Evolutionary conservation across 306 rosid genomes (phyloP).

Genomic region (Erythrophleum fordii): DNA sequence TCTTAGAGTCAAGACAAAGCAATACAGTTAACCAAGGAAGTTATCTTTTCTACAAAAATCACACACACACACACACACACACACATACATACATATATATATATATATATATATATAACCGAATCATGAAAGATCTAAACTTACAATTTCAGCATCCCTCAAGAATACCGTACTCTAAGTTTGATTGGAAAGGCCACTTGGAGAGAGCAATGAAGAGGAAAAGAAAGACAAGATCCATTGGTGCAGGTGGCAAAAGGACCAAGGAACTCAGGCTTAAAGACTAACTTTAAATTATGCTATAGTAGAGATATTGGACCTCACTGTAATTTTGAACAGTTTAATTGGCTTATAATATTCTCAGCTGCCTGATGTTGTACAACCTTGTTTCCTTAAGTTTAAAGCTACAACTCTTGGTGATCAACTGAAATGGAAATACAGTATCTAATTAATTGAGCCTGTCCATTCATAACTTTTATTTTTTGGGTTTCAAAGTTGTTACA

Average conservation of each 20-base stretch:
- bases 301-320: neutral
- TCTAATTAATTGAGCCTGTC: neutral
- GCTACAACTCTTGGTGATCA: neutral
- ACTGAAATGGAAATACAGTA: neutral
- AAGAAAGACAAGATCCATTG: conserved; percentile 3
- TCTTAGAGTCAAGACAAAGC: conserved; percentile 21
- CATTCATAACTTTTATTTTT: neutral
- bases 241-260: conserved; percentile 27
- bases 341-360: neutral
- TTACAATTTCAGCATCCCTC: neutral
- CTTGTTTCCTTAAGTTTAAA: neutral
- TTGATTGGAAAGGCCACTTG: neutral
- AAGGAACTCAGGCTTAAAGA: conserved; percentile 1
- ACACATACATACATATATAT: too few relatives aligned
- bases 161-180: neutral
- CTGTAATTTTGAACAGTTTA: neutral
- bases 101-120: too few relatives aligned
- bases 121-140: neutral
- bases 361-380: neutral
- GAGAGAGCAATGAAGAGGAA: neutral
- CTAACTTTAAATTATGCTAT: neutral
- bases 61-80: too few relatives aligned
- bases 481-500: neutral
- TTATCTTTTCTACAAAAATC: neutral
- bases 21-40: conserved; percentile 16